These are phyloP conservation scores for Daldinia decipiens DNA, from an alignment of 495 filamentous ascomycete genomes.

Conservation along the genomic window DNA sequence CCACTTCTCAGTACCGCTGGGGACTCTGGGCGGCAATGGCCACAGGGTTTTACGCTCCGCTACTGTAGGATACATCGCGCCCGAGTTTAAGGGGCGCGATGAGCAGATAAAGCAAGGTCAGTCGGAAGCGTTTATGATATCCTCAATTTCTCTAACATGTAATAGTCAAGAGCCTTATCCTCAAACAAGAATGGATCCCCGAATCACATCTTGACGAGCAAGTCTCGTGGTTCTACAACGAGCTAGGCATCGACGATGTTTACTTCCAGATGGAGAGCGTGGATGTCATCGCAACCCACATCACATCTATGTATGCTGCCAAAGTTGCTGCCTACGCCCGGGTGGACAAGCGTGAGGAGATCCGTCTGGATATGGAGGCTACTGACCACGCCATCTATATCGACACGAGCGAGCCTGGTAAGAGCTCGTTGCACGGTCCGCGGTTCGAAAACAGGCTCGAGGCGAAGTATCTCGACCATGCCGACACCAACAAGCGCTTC, in stretches of 20 bases:
- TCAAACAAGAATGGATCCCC: constrained; percentile 78
- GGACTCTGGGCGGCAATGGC: constrained; percentile 62
- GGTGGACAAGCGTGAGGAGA: constrained; percentile 92
- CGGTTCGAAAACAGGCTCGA: constrained; percentile 94
- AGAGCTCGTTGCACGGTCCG: constrained; percentile 77
- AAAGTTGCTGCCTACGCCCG: constrained; percentile 95
- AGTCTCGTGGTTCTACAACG: constrained; percentile 95
- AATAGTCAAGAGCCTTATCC: constrained; percentile 56
- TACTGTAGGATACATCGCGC: constrained; percentile 94
- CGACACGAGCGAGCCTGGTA: constrained; percentile 91
- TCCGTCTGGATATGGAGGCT: constrained; percentile 93
- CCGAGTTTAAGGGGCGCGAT: constrained; percentile 92
- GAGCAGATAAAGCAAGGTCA: constrained; percentile 91
- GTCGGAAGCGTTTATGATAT: constrained; percentile 35
- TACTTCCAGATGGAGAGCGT: constrained; percentile 95
- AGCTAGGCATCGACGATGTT: constrained; percentile 97
- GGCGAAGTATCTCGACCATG: constrained; percentile 87
- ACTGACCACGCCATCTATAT: constrained; percentile 98
- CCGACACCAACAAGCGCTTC: constrained; percentile 71
- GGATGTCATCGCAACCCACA: constrained; percentile 89
- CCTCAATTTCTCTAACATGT: constrained; percentile 35
- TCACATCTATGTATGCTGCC: constrained; percentile 95
- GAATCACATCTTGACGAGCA: constrained; percentile 82
- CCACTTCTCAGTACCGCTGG: constrained; percentile 80
- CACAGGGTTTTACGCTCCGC: constrained; percentile 81